Conservation (phyloP, 2,329 filamentous ascomycete species). For the Penicillium decumbens region DNA sequence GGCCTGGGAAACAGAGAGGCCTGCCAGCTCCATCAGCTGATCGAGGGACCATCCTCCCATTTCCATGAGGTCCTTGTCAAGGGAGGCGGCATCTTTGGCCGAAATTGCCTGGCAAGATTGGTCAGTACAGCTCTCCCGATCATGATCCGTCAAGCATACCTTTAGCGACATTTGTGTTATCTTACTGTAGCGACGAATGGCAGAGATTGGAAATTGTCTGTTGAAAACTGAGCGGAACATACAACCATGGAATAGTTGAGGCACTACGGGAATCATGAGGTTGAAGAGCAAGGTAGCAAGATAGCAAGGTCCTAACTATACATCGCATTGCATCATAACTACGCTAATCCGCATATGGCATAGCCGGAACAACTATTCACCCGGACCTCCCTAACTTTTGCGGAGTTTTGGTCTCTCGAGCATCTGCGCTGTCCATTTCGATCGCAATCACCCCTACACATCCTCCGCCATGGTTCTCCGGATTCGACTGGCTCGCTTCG, state of each 20-base stretch:
- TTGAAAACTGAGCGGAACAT: constrained; percentile 27
- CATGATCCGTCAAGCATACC: constrained; percentile 20
- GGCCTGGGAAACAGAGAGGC: constrained; percentile 86
- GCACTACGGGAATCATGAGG: neutral
- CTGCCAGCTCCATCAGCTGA: constrained; percentile 95
- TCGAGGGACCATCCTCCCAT: constrained; percentile 84
- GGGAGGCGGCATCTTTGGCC: constrained; percentile 77
- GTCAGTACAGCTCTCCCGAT: neutral
- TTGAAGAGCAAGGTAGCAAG: neutral
- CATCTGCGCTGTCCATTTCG: neutral
- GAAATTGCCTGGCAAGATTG: constrained; percentile 64
- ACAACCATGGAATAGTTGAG: constrained; percentile 1
- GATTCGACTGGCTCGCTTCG: constrained; percentile 91
- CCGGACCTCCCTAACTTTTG: constrained; percentile 28
- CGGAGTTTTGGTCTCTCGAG: constrained; percentile 19
- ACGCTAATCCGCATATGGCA: constrained; percentile 23
- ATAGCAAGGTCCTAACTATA: constrained; percentile 2
- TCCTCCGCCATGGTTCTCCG: constrained; percentile 73
- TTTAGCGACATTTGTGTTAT: constrained; percentile 41
- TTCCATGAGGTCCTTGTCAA: constrained; percentile 92
- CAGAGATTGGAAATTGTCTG: constrained; percentile 11
- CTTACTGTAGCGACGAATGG: constrained; percentile 25
- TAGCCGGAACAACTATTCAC: constrained; percentile 23
- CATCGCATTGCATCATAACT: constrained; percentile 23
- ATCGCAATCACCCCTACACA: constrained; percentile 6